Evolutionary conservation across 2,329 filamentous ascomycete genomes (phyloP).

Genomic region (Diaporthe ampelina): DNA sequence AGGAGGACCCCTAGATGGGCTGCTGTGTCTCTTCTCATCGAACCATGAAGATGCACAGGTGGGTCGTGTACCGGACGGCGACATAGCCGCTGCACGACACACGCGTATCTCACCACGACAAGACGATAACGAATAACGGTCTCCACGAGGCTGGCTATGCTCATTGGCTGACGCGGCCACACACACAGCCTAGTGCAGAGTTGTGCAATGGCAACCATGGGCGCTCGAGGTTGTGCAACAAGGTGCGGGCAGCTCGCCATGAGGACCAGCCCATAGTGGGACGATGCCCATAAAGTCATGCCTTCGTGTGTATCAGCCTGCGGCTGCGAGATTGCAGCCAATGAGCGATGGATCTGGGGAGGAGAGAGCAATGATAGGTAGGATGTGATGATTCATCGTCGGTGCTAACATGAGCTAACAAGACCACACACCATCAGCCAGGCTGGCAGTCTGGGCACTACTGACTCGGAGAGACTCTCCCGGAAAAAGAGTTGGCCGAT

Average conservation of each 20-base stretch:
- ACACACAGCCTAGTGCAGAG: background rate
- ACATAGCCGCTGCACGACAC: background rate
- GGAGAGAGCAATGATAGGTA: background rate
- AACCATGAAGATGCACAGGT: conserved; percentile 9
- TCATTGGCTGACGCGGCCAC: conserved; percentile 3
- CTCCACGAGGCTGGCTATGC: conserved; percentile 7
- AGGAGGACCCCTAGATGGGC: background rate
- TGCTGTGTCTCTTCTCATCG: conserved; percentile 21
- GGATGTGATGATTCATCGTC: conserved; percentile 31
- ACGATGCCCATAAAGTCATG: conserved; percentile 9
- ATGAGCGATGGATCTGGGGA: background rate
- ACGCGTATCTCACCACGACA: background rate
- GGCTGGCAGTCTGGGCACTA: conserved; percentile 2
- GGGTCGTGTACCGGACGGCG: conserved; percentile 12
- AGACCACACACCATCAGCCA: background rate
- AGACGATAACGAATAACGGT: background rate
- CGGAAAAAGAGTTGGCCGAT: background rate
- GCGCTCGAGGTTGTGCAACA: background rate
- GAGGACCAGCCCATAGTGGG: conserved; percentile 10
- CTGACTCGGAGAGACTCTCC: conserved; percentile 16
- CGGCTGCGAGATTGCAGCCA: conserved; percentile 2
- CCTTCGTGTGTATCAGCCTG: conserved; percentile 5
- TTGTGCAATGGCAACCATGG: background rate
- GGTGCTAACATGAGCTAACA: conserved; percentile 25
- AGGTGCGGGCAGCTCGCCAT: conserved; percentile 1